A percentile compares a stretch with the other conserved stretches of the same genome.
These are phyloP conservation scores for Mycena filopes DNA, from an alignment of 768 basidiomycete genomes.

Conservation along the genomic window DNA sequence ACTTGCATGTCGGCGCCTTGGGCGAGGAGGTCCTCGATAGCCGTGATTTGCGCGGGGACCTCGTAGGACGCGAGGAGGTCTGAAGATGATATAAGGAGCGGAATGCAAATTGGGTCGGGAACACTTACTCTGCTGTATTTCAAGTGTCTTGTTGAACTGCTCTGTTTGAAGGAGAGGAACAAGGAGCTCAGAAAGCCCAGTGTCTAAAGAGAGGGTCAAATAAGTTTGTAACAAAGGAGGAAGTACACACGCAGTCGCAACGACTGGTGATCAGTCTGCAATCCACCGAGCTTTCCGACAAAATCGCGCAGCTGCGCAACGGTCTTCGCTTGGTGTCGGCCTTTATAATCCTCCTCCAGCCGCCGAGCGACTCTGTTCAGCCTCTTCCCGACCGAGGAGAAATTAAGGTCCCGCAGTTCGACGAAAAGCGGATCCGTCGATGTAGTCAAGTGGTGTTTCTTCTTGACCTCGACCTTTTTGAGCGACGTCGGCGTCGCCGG, in stretches of 20 bases:
- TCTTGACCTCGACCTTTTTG: slow-evolving; percentile 79
- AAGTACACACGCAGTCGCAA: slow-evolving; percentile 86
- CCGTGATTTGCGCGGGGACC: slow-evolving; percentile 77
- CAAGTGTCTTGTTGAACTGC: slow-evolving; percentile 89
- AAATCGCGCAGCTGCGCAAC: slow-evolving; percentile 93
- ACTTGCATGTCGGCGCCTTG: slow-evolving; percentile 86
- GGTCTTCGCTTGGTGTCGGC: slow-evolving; percentile 88
- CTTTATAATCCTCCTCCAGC: slow-evolving; percentile 93
- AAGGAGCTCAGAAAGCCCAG: slow-evolving; percentile 91
- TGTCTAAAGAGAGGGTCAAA: slow-evolving; percentile 69
- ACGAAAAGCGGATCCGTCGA: slow-evolving; percentile 81
- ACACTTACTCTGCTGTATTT: slow-evolving; percentile 92
- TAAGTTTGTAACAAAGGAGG: slow-evolving; percentile 13
- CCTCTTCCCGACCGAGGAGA: slow-evolving; percentile 85
- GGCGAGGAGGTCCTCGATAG: slow-evolving; percentile 91
- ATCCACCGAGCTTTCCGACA: slow-evolving; percentile 92
- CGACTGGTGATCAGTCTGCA: slow-evolving; percentile 93
- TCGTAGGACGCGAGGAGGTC: slow-evolving; percentile 97
- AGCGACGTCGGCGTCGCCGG: slow-evolving; percentile 61
- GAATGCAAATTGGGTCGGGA: neutral
- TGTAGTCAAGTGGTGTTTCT: slow-evolving; percentile 88
- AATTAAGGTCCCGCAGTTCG: slow-evolving; percentile 92
- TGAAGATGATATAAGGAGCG: slow-evolving; percentile 43
- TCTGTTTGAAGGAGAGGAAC: slow-evolving; percentile 87
- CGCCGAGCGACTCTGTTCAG: slow-evolving; percentile 85